Evolutionary conservation across 257 asterid genomes (phyloP).

Genomic region (Craterostigma plantagineum): DNA sequence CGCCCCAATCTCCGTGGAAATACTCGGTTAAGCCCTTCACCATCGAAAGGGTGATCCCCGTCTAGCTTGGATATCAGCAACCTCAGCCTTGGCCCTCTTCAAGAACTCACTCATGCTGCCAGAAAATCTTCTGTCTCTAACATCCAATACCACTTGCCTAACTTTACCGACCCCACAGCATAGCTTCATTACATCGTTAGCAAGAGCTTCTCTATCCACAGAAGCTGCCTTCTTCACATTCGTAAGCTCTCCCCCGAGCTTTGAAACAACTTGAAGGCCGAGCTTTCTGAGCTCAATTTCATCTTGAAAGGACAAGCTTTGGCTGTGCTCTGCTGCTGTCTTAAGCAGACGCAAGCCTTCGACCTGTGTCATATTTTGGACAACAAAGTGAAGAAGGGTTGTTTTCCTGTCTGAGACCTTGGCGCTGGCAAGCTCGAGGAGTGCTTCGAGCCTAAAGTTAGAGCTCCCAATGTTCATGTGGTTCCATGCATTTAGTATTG

Average conservation of each 20-base stretch:
- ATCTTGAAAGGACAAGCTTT: slow-evolving; percentile 19
- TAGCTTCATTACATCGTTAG: not conserved
- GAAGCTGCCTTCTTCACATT: slow-evolving; percentile 63
- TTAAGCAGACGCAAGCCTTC: slow-evolving; percentile 75
- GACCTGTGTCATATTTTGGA: slow-evolving; percentile 70
- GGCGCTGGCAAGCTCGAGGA: slow-evolving; percentile 71
- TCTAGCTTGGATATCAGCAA: slow-evolving; percentile 19
- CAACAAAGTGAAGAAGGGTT: slow-evolving; percentile 67
- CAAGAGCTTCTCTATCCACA: slow-evolving; percentile 14
- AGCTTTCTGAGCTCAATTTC: slow-evolving; percentile 11
- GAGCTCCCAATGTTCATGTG: slow-evolving; percentile 85
- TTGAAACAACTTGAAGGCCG: slow-evolving; percentile 68
- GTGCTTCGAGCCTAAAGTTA: slow-evolving; percentile 85
- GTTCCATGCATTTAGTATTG: slow-evolving; percentile 89
- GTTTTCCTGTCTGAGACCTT: slow-evolving; percentile 90
- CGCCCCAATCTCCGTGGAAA: slow-evolving; percentile 35
- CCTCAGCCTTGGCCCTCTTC: slow-evolving; percentile 23
- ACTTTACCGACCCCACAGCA: slow-evolving; percentile 8
- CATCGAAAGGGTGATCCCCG: slow-evolving; percentile 32
- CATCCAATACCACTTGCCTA: not conserved
- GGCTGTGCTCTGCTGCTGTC: slow-evolving; percentile 32
- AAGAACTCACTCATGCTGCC: slow-evolving; percentile 22
- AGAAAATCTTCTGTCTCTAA: slow-evolving; percentile 10
- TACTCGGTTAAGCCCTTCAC: slow-evolving; percentile 29
- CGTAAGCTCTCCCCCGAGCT: slow-evolving; percentile 50